Percentiles rank a stretch among this genome's conserved stretches.
These are phyloP conservation scores for Chalciporus piperatus DNA, from an alignment of 768 basidiomycete genomes.

Conservation along the genomic window DNA sequence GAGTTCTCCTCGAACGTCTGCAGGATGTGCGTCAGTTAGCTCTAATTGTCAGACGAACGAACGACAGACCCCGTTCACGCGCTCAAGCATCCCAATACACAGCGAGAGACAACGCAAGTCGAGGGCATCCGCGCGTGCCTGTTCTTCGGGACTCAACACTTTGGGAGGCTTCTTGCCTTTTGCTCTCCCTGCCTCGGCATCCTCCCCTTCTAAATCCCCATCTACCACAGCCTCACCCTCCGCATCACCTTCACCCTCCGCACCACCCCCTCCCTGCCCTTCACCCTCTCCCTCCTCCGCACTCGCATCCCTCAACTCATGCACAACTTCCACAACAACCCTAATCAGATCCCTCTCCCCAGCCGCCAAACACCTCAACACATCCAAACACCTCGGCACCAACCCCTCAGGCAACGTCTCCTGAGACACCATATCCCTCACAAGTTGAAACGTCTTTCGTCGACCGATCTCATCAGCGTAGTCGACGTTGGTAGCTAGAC, in stretches of 20 bases:
- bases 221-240: conserved; percentile 39
- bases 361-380: conserved; percentile 67
- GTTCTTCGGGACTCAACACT: conserved; percentile 57
- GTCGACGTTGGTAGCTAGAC: conserved; percentile 75
- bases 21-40: background rate
- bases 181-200: conserved; percentile 3
- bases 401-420: conserved; percentile 66
- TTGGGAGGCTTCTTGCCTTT: conserved; percentile 26
- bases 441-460: conserved; percentile 81
- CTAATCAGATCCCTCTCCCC: conserved; percentile 84
- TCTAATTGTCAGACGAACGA: background rate
- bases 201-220: conserved; percentile 29
- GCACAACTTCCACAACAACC: conserved; percentile 84
- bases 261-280: conserved; percentile 16
- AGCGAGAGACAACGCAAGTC: conserved; percentile 75
- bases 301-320: conserved; percentile 59
- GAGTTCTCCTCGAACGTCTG: conserved; percentile 67
- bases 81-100: conserved; percentile 81
- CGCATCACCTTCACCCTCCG: conserved; percentile 18
- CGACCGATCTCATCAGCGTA: conserved; percentile 92
- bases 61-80: conserved; percentile 72
- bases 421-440: conserved; percentile 81
- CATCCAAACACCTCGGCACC: conserved; percentile 76
- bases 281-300: conserved; percentile 37
- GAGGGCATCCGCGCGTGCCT: conserved; percentile 52